Evolutionary conservation across 495 filamentous ascomycete genomes (phyloP), one percentile per base, ranked within the genome.

Genomic region (Pyronema domesticum): DNA sequence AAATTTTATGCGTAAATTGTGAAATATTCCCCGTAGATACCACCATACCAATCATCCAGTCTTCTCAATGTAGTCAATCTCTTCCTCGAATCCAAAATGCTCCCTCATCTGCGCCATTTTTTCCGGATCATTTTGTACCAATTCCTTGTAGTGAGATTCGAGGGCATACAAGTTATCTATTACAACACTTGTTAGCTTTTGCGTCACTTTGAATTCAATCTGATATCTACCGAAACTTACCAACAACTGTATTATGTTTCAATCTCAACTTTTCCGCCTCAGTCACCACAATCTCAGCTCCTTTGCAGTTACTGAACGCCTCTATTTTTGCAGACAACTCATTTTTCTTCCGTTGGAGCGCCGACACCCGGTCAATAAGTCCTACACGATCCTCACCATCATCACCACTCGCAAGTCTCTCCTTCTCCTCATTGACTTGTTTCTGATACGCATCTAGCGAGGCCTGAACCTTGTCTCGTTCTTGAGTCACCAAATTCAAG

Each of bases 81-180:
- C 60, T 36, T 63, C 60, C 19, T 63, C 60, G 54, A 63, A 58
- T 2, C 52, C 60, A 59, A 72, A 73, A 42, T 71, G 67, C 46
- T 69, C 70, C 69, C 74, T 74, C 10, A 84, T 61, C n/a, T 62
- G 62, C 3, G 68, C 65, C 37, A 82, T 60, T 36, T 70, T 57
- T 57, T 76, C 73, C 53, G 70, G 65, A 65, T 84, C 79, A 6
- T 69, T 71, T 9, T 69, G 70, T 0, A 68, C 69, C 54, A 75
- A 54, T 19, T 72, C 71, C 50, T 67, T 68, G 47, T 83, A 54
- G 62, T 77, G 82, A 18, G 71, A 71, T 57, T 85, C 83, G 64
- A 85, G 67, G 17, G 73, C 64, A 58, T 77, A 75, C 55, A 83
- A 76, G 54, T 84, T 82, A 46, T 85, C 79, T 45, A 79, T 77